phyloP scores from a whole-genome alignment of 306 rosid species.

The Echinosophora koreensis region DNA sequence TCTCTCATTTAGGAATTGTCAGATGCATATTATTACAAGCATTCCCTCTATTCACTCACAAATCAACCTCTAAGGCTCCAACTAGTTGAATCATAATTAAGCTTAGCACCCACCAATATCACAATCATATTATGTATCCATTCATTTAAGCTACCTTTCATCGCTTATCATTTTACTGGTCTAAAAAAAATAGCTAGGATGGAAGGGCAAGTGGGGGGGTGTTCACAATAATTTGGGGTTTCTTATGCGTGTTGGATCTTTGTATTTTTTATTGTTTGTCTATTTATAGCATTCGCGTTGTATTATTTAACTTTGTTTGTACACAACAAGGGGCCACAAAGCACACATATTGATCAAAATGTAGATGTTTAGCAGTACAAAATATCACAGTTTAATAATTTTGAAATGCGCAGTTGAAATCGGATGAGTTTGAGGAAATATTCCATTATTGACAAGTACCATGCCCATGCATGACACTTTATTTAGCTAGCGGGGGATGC shows the following conservation, averaged over 20 bases:
- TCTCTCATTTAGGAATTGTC: not conserved
- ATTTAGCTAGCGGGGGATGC: conserved; percentile 17
- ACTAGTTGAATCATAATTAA: not conserved
- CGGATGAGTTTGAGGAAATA: conserved; percentile 9
- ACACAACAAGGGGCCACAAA: conserved; percentile 43
- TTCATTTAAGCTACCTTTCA: conserved; percentile 1
- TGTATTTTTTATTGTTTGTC: conserved; percentile 36
- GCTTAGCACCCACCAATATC: conserved; percentile 35
- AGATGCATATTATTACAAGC: not conserved
- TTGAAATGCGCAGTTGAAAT: conserved; percentile 2
- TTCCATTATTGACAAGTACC: not conserved
- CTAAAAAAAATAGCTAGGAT: not conserved
- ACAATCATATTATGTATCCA: conserved; percentile 18
- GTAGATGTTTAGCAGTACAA: not conserved
- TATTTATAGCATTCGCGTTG: conserved; percentile 29
- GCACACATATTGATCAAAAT: conserved; percentile 17
- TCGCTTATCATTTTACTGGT: too few species aligned
- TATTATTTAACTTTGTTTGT: conserved; percentile 41
- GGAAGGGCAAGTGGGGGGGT: conserved; percentile 4
- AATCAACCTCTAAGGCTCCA: conserved; percentile 10
- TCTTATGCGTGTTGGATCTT: conserved; percentile 48
- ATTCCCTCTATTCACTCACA: not conserved
- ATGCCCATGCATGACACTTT: conserved; percentile 24
- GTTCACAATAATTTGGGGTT: conserved; percentile 42
- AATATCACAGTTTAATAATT: not conserved